Evolutionary conservation across 805 yeast genomes (phyloP).

Genomic region (Nakazawaea sp.): DNA sequence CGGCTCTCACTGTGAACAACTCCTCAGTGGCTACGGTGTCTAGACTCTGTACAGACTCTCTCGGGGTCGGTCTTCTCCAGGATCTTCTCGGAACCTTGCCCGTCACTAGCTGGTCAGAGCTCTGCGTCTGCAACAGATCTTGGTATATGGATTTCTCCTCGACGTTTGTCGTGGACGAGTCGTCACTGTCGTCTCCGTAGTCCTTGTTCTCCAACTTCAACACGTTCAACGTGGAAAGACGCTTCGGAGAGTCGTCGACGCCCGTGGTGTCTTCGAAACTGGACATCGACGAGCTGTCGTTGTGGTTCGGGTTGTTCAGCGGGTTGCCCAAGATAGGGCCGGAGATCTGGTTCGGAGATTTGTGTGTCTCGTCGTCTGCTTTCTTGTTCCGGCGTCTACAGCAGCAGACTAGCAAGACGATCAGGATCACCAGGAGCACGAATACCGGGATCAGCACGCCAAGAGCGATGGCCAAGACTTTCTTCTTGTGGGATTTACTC

Average conservation of each 20-base stretch:
- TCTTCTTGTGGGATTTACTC: conserved; percentile 27
- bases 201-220: conserved; percentile 40
- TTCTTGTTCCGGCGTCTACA: conserved; percentile 37
- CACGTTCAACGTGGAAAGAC: conserved; percentile 44
- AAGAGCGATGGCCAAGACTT: conserved; percentile 76
- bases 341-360: conserved; percentile 24
- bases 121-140: conserved; percentile 31
- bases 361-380: conserved; percentile 22
- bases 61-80: conserved; percentile 52
- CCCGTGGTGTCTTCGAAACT: conserved; percentile 6
- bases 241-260: conserved; percentile 18
- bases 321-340: conserved; percentile 31
- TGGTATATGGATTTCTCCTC: conserved; percentile 29
- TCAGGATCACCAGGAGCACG: conserved; percentile 38
- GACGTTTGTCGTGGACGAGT: conserved; percentile 49
- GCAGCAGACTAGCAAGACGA: conserved; percentile 50
- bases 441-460: conserved; percentile 80
- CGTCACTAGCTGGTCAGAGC: conserved; percentile 30
- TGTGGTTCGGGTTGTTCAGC: conserved; percentile 13
- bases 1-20: conserved; percentile 70
- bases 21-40: conserved; percentile 86
- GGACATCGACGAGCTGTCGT: conserved; percentile 13
- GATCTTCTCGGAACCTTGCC: conserved; percentile 28
- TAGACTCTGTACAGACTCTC: conserved; percentile 64
- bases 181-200: conserved; percentile 22